Conservation (phyloP, 139 green algal genomes). For the Chlorella ohadii region DNA sequence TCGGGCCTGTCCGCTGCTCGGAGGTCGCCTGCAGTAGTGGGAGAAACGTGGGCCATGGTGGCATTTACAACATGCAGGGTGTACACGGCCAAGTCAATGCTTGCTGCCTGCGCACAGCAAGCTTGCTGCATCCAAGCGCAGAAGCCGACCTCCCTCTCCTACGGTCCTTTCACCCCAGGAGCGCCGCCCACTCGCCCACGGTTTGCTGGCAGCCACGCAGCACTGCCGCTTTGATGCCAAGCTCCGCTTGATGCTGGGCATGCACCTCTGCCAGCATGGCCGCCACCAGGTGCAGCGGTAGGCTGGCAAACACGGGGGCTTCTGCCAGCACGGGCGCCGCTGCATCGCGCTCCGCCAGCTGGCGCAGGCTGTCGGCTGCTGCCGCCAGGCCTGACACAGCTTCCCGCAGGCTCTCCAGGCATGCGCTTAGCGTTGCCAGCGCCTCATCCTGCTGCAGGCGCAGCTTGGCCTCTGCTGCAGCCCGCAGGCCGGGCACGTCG, state of each 20-base stretch:
- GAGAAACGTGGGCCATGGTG: too few species aligned
- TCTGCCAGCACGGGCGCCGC: constrained; percentile 2
- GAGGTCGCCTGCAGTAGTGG: background rate
- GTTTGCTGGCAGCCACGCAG: constrained; percentile 28
- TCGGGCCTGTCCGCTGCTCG: background rate
- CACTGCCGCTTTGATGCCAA: constrained; percentile 35
- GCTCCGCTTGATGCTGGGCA: constrained; percentile 21
- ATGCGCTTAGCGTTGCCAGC: background rate
- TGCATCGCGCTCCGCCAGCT: constrained; percentile 11
- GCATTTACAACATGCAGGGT: too few species aligned
- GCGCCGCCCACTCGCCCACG: background rate
- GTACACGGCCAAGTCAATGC: too few species aligned
- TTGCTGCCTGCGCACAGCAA: too few species aligned
- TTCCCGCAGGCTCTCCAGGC: background rate
- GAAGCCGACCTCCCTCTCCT: background rate
- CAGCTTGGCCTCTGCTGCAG: constrained; percentile 13
- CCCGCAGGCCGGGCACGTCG: background rate
- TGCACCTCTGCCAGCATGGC: constrained; percentile 23
- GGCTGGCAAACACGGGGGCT: constrained; percentile 32
- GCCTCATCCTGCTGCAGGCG: background rate
- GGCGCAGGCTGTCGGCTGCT: background rate
- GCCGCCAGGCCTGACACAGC: constrained; percentile 1
- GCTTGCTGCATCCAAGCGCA: background rate
- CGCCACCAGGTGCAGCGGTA: constrained; percentile 30
- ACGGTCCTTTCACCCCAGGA: background rate